Evolutionary conservation across 2,329 filamentous ascomycete species (phyloP), one percentile per base, ranked within the genome.

Genomic region (Calonectria naviculata): DNA sequence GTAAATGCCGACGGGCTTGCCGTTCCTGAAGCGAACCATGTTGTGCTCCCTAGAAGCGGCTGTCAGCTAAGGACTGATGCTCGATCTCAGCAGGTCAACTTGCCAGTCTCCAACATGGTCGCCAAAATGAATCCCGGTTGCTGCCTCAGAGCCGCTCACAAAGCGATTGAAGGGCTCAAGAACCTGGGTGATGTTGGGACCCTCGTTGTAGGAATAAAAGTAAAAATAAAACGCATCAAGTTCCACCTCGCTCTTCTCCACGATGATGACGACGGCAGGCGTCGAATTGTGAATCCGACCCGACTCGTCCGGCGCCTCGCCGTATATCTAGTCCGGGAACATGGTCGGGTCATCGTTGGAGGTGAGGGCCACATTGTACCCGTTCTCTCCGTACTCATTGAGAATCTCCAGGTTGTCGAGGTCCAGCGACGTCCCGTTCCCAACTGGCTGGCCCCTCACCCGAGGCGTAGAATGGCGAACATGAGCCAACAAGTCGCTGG

Each of bases 161-260:
- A 81, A 15, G 0, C 70, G 67, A 3, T 81, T 68, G 7, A 82
- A 36, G 0, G 81, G 81, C 29, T 80, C 77, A 29, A 82, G 17
- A 0, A 82, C 80, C 41, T 82, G 81, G 0, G 78, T 81, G 64
- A 81, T 75, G 21, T 82, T 82, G 0, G 79, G 74, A 0, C 81
- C 81, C 31, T 79, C 76, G 1, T 82, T 79, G 28, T 78, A 82
- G 0, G 81, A 81, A 60, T 82, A 82, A 19, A 82, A 82, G 28
- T 82, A 82, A 44, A 82, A 82, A 67, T 79, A 82, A 12, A 82
- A 82, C 0, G 79, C 81, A 36, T 81, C 81, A 1, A 81, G 9
- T 7, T 81, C 78, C 1, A 72, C 31, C 7, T 75, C 44, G 36
- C 65, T 71, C 65, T 78, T 79, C 17, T 80, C 76, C 0, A 82